Base-by-base conservation (phyloP, 2,329 filamentous ascomycete genomes). In the Sporothrix variecibatus region DNA sequence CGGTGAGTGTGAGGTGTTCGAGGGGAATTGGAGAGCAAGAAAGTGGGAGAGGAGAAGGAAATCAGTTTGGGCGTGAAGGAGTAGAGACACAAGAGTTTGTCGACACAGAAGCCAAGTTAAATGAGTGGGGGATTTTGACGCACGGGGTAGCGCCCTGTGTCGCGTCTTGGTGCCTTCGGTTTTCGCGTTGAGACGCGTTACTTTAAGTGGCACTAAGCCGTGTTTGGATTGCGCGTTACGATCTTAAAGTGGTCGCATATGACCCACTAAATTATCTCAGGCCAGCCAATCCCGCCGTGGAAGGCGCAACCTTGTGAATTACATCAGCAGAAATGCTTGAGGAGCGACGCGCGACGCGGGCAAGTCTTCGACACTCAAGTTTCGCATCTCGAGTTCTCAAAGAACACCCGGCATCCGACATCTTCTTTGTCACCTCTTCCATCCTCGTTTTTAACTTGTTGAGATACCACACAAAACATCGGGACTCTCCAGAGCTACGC, bases 151-250 rank as follows among this genome's bases (percentile, higher is more conserved):
- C 49, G 62, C 72, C 64, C 67, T 51, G 58, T 28, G 43, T 53
- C 68, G 62, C 73, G 73, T 67, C 75, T 69, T 68, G 28, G 72
- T 53, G 70, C 69, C 72, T 67, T 2, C 65, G 28, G n/a, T 40
- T 71, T 72, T 75, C 76, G 76, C 74, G 73, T 74, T 51, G 2
- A 70, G 62, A 71, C 81, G 80, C 79, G 80, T 78, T 26, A 40
- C 72, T 74, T 87, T 82, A 84, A 86, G 82, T 85, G 82, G 78
- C 78, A 76, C 82, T 82, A 82, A 74, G n/a, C 81, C 78, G 9
- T 0, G 75, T 79, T 75, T n/a, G 75, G 78, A 12, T 1, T 4
- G 72, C 80, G 78, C 77, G 79, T 80, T 74, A 15, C 11, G 26
- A n/a, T 31, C 17, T 7, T 71, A 65, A 43, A 71, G 64, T 71